A percentile compares a stretch with the other conserved stretches of the same genome.
Evolutionary conservation across 306 rosid species (phyloP).

Genomic region (Cicer judaicum): DNA sequence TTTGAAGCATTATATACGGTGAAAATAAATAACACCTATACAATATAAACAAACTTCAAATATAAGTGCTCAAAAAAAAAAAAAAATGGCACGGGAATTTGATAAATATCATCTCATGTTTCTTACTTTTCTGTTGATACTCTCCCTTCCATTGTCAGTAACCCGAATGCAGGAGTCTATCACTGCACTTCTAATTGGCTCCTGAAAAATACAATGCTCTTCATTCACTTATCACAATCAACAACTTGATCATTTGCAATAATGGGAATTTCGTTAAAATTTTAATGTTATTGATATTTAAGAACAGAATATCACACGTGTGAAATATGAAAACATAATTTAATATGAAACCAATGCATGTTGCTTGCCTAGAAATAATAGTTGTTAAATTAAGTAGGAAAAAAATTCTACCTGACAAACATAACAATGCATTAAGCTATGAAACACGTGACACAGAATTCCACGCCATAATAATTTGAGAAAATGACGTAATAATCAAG

Average conservation of each 20-base stretch:
- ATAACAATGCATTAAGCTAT: background rate
- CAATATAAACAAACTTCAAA: constrained; percentile 40
- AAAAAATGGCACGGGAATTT: constrained; percentile 32
- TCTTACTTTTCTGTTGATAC: constrained; percentile 67
- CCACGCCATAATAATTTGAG: too few species aligned
- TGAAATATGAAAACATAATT: background rate
- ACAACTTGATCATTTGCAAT: background rate
- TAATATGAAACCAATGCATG: constrained; percentile 6
- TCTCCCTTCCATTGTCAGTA: constrained; percentile 83
- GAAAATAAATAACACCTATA: constrained; percentile 73
- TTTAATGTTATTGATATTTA: constrained; percentile 20
- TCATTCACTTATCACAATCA: constrained; percentile 34
- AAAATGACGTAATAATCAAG: too few species aligned
- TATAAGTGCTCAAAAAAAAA: background rate
- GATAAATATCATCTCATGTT: background rate
- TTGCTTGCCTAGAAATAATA: background rate
- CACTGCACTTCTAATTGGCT: constrained; percentile 76
- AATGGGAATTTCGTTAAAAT: background rate
- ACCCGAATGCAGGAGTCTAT: constrained; percentile 76
- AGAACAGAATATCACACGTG: background rate
- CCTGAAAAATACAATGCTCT: constrained; percentile 56
- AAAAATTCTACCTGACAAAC: constrained; percentile 5
- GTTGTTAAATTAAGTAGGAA: background rate
- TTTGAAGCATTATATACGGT: constrained; percentile 70
- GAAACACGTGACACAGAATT: too few species aligned